A percentile compares a stretch with the other conserved stretches of the same genome.
phyloP scores from a whole-genome alignment of 306 rosid genomes.

The Quercus suber region DNA sequence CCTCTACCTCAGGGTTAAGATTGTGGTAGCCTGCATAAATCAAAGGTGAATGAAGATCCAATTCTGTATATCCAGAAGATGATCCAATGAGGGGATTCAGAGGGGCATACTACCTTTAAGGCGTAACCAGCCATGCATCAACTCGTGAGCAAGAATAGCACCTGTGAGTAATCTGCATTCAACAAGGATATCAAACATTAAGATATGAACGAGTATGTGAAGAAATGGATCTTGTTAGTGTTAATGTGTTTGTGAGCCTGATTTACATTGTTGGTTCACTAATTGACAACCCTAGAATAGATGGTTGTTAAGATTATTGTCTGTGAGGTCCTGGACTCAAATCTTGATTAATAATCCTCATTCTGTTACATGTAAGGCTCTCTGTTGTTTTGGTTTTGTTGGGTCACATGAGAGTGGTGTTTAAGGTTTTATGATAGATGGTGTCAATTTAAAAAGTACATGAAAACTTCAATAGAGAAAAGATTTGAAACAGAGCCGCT shows the following conservation, averaged over 20 bases:
- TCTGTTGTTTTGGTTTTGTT: not conserved
- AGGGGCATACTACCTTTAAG: slow-evolving; percentile 64
- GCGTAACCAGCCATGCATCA: slow-evolving; percentile 99
- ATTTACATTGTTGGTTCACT: not conserved
- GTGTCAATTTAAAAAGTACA: not conserved
- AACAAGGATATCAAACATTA: not conserved
- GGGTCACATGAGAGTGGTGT: not conserved
- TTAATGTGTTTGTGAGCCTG: not conserved
- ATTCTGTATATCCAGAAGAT: not conserved
- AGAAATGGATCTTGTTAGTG: not conserved
- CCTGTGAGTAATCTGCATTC: slow-evolving; percentile 85
- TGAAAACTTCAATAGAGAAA: not conserved
- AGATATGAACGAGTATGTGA: not conserved
- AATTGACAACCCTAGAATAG: not conserved
- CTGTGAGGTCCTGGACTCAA: too few species aligned
- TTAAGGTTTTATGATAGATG: not conserved
- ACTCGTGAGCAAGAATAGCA: slow-evolving; percentile 96
- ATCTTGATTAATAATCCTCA: too few species aligned
- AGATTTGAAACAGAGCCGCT: not conserved
- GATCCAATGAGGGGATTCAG: not conserved
- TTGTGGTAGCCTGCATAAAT: slow-evolving; percentile 68
- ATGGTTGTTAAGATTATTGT: not conserved
- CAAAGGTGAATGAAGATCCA: slow-evolving; percentile 1
- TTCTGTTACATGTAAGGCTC: not conserved
- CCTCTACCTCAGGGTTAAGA: slow-evolving; percentile 88